Conservation (phyloP, 2,329 filamentous ascomycete genomes). For the Fusarium keratoplasticum region DNA sequence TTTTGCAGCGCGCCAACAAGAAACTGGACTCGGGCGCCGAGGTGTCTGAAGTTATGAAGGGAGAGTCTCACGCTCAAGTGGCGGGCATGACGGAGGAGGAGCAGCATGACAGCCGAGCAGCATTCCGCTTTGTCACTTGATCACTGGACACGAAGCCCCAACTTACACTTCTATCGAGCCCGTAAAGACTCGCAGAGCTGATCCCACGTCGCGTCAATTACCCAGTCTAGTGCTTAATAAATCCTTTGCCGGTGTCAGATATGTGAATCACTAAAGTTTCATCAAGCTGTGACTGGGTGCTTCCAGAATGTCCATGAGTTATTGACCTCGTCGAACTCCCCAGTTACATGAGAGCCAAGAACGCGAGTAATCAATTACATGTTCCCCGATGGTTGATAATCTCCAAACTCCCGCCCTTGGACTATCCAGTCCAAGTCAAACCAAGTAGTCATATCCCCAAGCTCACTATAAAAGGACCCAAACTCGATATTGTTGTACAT, state of each 20-base stretch:
- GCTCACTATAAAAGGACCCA: conserved; percentile 34
- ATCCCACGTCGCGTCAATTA: not conserved
- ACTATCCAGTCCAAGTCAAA: conserved; percentile 42
- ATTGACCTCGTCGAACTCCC: not conserved
- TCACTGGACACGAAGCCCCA: not conserved
- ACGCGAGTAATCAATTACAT: not conserved
- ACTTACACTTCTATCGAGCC: not conserved
- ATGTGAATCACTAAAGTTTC: not conserved
- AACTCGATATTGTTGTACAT: conserved; percentile 4
- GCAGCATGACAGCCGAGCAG: conserved; percentile 2
- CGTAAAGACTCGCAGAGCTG: not conserved
- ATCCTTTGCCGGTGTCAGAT: not conserved
- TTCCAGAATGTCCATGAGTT: not conserved
- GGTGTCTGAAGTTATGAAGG: conserved; percentile 17
- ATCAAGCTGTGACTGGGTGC: not conserved
- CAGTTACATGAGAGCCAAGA: not conserved
- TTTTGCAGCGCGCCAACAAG: conserved; percentile 16
- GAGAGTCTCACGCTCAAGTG: conserved; percentile 13
- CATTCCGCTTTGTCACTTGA: conserved; percentile 13
- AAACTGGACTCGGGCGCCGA: conserved; percentile 13
- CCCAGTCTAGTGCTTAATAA: not conserved
- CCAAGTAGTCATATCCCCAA: conserved; percentile 43
- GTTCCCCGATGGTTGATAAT: not conserved
- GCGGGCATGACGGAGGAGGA: conserved; percentile 9
- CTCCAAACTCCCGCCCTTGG: not conserved